phyloP scores from a whole-genome alignment of 139 green algal species.

The Chlorella sorokiniana region DNA sequence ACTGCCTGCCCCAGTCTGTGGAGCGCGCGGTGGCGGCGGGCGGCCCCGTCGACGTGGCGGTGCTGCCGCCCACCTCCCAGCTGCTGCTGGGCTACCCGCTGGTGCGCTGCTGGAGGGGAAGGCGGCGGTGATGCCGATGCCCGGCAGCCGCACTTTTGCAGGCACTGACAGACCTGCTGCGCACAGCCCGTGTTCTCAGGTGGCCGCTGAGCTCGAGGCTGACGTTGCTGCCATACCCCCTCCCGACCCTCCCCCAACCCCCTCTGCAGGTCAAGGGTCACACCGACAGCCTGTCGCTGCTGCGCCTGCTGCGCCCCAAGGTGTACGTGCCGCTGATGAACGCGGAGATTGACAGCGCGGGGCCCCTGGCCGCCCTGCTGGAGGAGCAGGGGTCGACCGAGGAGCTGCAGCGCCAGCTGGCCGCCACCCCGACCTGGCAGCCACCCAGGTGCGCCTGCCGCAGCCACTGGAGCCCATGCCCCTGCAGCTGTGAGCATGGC shows the following conservation, averaged over 20 bases:
- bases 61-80: constrained; percentile 61
- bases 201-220: background rate
- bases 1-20: constrained; percentile 55
- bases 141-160: too few species aligned
- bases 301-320: constrained; percentile 53
- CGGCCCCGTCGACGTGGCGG: constrained; percentile 64
- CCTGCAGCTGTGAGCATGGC: constrained; percentile 15
- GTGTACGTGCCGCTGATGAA: constrained; percentile 73
- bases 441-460: constrained; percentile 12
- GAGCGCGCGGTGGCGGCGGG: background rate
- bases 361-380: constrained; percentile 32
- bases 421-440: background rate
- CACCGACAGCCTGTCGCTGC: constrained; percentile 57
- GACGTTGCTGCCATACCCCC: background rate
- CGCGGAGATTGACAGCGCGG: constrained; percentile 57
- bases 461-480: constrained; percentile 13
- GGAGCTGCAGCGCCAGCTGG: constrained; percentile 24
- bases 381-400: constrained; percentile 23
- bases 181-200: too few species aligned
- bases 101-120: too few species aligned
- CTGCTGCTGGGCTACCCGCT: constrained; percentile 57
- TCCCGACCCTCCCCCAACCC: background rate
- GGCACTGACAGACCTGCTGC: too few species aligned
- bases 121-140: too few species aligned
- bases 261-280: constrained; percentile 56